phyloP scores from a whole-genome alignment of 1,139 yeast genomes.

The Pichia sp. region DNA sequence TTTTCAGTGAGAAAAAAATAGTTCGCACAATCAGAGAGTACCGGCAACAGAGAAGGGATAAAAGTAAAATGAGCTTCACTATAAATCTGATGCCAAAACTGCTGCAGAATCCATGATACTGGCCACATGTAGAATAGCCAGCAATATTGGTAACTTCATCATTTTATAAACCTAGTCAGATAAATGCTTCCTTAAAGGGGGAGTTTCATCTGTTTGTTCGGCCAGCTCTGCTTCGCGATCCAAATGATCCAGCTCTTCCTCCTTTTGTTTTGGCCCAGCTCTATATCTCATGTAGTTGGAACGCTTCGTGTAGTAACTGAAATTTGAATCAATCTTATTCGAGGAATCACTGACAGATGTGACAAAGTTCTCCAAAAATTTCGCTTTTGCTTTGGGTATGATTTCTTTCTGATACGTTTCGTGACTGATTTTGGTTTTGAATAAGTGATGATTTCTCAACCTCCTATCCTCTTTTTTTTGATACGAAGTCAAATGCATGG shows the following conservation, averaged over 20 bases:
- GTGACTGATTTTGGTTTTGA: slow-evolving; percentile 16
- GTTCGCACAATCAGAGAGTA: no score
- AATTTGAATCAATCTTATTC: slow-evolving; percentile 25
- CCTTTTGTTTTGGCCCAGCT: slow-evolving; percentile 26
- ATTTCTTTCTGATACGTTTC: slow-evolving; percentile 14
- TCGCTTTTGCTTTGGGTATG: slow-evolving; percentile 27
- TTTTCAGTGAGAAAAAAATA: no score
- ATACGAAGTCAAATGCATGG: slow-evolving; percentile 9
- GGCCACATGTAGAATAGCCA: no score
- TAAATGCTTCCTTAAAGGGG: neutral
- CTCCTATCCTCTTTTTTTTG: slow-evolving; percentile 19
- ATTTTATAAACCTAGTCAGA: no score
- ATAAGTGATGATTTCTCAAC: slow-evolving; percentile 15
- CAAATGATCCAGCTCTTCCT: slow-evolving; percentile 32
- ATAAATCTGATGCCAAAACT: no score
- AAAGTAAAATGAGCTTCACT: no score
- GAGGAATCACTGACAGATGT: slow-evolving; percentile 12
- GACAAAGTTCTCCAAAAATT: slow-evolving; percentile 24
- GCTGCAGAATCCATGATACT: no score
- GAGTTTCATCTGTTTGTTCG: slow-evolving; percentile 21
- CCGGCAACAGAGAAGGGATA: no score
- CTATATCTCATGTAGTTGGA: slow-evolving; percentile 33
- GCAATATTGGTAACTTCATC: no score
- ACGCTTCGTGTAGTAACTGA: slow-evolving; percentile 30
- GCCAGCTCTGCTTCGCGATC: slow-evolving; percentile 27